A percentile compares a stretch with the other conserved stretches of the same genome.
Evolutionary conservation across 73 alveolate genomes (phyloP).

Genomic region (Symbiodinium pilosum): DNA sequence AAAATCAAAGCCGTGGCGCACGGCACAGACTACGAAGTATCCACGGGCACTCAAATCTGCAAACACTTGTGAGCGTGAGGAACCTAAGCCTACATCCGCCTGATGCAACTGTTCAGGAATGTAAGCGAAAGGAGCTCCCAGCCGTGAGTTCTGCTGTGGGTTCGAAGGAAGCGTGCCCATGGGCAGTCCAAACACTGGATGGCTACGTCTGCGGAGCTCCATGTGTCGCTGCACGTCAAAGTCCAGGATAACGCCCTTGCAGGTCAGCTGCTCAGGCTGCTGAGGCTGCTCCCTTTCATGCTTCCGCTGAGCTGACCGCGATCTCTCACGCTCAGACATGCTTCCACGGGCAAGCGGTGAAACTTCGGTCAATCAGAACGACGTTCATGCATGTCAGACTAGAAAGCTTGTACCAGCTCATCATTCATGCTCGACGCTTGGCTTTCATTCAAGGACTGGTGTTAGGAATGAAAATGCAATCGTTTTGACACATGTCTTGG

Average conservation of each 20-base stretch:
- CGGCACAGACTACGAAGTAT: conserved; percentile 30
- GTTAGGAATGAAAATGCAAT: too few relatives aligned
- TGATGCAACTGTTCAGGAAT: conserved; percentile 9
- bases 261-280: neutral
- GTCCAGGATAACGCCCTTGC: neutral
- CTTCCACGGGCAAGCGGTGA: too few relatives aligned
- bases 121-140: conserved; percentile 81
- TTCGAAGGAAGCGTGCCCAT: conserved; percentile 84
- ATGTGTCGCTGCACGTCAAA: conserved; percentile 35
- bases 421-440: too few relatives aligned
- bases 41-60: conserved; percentile 51
- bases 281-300: neutral
- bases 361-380: too few relatives aligned
- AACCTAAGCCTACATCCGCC: neutral
- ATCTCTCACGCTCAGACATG: neutral
- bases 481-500: too few relatives aligned
- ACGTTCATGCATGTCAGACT: too few relatives aligned
- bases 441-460: too few relatives aligned
- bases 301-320: neutral
- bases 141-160: conserved; percentile 82
- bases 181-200: conserved; percentile 34
- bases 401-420: too few relatives aligned
- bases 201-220: neutral
- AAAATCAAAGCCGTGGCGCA: conserved; percentile 66
- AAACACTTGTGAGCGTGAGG: neutral